Percentiles rank a stretch among this genome's conserved stretches.
These are phyloP conservation scores for Pisolithus microcarpus DNA, from an alignment of 768 basidiomycete species.

Conservation along the genomic window DNA sequence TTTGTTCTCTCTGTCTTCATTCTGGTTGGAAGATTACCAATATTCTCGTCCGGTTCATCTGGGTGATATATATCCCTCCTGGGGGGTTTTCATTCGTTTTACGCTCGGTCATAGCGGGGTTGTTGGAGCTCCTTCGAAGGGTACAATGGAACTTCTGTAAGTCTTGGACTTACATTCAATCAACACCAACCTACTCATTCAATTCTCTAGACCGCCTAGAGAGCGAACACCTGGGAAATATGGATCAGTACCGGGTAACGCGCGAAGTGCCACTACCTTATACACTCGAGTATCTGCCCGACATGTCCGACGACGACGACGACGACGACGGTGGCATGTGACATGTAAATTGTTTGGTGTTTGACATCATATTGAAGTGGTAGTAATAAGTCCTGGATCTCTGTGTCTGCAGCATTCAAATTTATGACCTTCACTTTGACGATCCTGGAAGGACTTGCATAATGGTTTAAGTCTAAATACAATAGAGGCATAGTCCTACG, in stretches of 20 bases:
- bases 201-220: conserved; percentile 59
- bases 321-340: conserved; percentile 29
- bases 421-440: too few relatives aligned
- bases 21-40: conserved; percentile 51
- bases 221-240: conserved; percentile 89
- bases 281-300: conserved; percentile 40
- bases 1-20: neutral
- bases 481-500: too few relatives aligned
- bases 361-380: conserved; percentile 1
- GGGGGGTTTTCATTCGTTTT: conserved; percentile 41
- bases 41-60: conserved; percentile 69
- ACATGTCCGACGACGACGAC: conserved; percentile 38
- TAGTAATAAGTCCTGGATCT: too few relatives aligned
- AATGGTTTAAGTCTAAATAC: too few relatives aligned
- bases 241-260: conserved; percentile 86
- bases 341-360: neutral
- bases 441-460: too few relatives aligned
- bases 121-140: conserved; percentile 73
- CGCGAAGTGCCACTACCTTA: conserved; percentile 84
- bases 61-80: conserved; percentile 70
- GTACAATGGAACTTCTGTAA: conserved; percentile 91
- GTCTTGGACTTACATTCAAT: conserved; percentile 18
- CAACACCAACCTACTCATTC: neutral
- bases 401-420: too few relatives aligned
- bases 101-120: conserved; percentile 58